Base-by-base conservation (phyloP, 805 yeast species). In the Candida patagonica region DNA sequence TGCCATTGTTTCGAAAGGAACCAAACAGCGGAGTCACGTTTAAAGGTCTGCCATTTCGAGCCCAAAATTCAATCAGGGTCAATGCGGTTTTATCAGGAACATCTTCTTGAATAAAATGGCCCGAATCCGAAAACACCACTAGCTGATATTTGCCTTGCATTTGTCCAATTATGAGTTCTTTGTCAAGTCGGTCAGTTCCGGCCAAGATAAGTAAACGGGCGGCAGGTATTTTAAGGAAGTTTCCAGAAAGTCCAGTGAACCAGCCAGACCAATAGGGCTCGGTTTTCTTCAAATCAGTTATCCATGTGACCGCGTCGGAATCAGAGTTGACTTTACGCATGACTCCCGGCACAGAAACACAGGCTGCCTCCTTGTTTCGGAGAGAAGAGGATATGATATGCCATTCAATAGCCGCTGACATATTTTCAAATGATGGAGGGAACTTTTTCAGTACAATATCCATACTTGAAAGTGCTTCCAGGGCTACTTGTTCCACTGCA, bases 51-150 rank as follows among this genome's bases (percentile, higher is more conserved):
- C 55, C 59, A 33, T 58, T 60, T 12, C 66, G 49, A 12, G 30
- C 38, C 63, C 64, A 61, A 41, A 62, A 61, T 27, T 61, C 63
- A 13, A 45, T 33, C 6, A 61, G 41, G 6, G 80, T 71, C 0
- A 72, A 42, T 0, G 88, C 80, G 0, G 83, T 69, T 50, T 80
- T 80, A 3, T 55, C 60, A 0, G 96, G 92, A 5, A 73, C 69
- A 57, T 92, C 99, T 56, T 92, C 98, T 35, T 92, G 98, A n/a
- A 94, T 65, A 51, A 88, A 92, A 61, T 92, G 99, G 1, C 97
- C 96, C 2, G 87, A 67, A 40, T 78, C 80, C 46, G 71, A 75
- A 56, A 86, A 80, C 4, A 87, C 92, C 10, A 84, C 77, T 30
- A 92, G 68, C 61, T 94, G 99, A 59, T 81, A 92, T 56, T 65